Evolutionary conservation across 1,284 basidiomycete species (phyloP).

Genomic region (Ganoderma lingzhi): DNA sequence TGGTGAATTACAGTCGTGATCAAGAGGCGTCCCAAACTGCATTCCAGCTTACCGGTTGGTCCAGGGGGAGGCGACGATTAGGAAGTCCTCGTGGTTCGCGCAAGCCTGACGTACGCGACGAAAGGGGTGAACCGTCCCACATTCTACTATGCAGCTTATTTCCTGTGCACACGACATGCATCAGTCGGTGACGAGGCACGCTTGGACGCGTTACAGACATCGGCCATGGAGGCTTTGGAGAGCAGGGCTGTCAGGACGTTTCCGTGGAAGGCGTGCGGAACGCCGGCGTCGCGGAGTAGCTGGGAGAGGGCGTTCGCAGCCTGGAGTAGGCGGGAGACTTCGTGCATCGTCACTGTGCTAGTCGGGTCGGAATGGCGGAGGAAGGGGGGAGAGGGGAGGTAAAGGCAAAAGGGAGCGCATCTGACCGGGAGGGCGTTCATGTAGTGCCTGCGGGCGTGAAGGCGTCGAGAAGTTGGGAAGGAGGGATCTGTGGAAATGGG

Average conservation of each 20-base stretch:
- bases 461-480: conserved; percentile 42
- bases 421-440: conserved; percentile 38
- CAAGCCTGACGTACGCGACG: conserved; percentile 63
- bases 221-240: conserved; percentile 59
- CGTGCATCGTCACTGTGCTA: conserved; percentile 55
- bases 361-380: conserved; percentile 16
- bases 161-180: conserved; percentile 47
- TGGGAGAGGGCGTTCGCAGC: conserved; percentile 68
- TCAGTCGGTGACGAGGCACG: neutral
- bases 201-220: conserved; percentile 51
- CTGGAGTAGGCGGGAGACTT: conserved; percentile 69
- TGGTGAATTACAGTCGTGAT: conserved; percentile 22
- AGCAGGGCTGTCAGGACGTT: conserved; percentile 67
- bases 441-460: conserved; percentile 34
- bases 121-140: conserved; percentile 58
- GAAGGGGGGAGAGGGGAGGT: conserved; percentile 6
- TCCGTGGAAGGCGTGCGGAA: conserved; percentile 77
- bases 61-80: conserved; percentile 58
- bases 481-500: conserved; percentile 33
- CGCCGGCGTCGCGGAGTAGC: conserved; percentile 54
- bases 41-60: conserved; percentile 53
- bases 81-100: conserved; percentile 50
- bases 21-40: conserved; percentile 4
- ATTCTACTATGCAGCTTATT: conserved; percentile 65
- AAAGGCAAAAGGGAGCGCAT: conserved; percentile 31